These are phyloP conservation scores for Trametes meyenii DNA, from an alignment of 768 basidiomycete species.

Conservation along the genomic window DNA sequence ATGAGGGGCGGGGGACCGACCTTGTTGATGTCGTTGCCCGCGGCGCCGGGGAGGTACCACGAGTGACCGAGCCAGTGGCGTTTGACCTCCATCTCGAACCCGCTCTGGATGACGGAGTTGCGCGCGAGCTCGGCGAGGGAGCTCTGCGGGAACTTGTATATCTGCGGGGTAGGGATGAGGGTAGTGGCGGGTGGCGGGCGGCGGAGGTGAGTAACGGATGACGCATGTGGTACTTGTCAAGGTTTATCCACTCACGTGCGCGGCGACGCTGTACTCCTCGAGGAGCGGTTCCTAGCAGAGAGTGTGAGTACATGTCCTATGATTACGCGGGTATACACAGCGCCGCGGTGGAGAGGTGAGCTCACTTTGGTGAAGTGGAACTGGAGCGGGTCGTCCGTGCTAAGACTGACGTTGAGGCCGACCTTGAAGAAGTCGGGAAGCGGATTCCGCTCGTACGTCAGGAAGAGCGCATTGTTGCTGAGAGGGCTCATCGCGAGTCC, in stretches of 20 bases:
- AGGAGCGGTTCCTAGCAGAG: slow-evolving; percentile 77
- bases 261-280: slow-evolving; percentile 98
- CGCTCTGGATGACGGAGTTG: slow-evolving; percentile 95
- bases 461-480: slow-evolving; percentile 96
- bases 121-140: slow-evolving; percentile 97
- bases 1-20: slow-evolving; percentile 40
- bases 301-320: neutral
- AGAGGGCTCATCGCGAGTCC: slow-evolving; percentile 98
- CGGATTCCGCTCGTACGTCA: slow-evolving; percentile 96
- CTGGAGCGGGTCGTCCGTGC: slow-evolving; percentile 94
- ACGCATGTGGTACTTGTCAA: neutral
- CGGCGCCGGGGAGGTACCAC: slow-evolving; percentile 92
- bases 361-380: slow-evolving; percentile 97
- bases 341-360: neutral
- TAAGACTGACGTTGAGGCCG: slow-evolving; percentile 93
- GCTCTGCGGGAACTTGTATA: slow-evolving; percentile 94
- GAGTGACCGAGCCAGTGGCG: slow-evolving; percentile 91
- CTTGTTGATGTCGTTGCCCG: slow-evolving; percentile 96
- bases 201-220: neutral
- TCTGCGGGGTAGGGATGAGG: slow-evolving; percentile 47
- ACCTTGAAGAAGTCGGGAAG: slow-evolving; percentile 96
- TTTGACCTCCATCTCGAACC: slow-evolving; percentile 98
- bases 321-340: neutral
- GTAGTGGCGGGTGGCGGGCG: neutral
- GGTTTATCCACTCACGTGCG: slow-evolving; percentile 63